Evolutionary conservation across 73 alveolate genomes (phyloP).

Genomic region (Durusdinium trenchii): DNA sequence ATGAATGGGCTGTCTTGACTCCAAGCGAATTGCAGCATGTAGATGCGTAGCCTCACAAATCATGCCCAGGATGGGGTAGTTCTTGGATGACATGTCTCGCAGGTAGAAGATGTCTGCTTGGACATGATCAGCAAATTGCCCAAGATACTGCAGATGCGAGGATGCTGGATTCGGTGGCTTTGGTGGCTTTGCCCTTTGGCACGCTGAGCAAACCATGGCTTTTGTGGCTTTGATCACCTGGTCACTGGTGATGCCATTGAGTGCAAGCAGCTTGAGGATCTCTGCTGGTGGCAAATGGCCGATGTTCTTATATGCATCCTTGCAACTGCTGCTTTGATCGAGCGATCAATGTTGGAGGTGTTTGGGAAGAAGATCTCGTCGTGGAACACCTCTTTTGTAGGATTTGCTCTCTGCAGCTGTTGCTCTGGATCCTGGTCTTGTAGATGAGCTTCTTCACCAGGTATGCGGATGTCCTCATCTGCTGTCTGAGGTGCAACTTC

Average conservation of each 20-base stretch:
- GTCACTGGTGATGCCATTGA: background rate
- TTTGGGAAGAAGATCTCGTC: background rate
- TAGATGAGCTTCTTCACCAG: background rate
- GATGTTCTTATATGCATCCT: background rate
- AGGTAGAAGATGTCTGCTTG: conserved; percentile 7
- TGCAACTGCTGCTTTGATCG: background rate
- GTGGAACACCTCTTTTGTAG: background rate
- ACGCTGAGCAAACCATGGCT: background rate
- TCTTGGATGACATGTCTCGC: background rate
- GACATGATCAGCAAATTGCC: background rate
- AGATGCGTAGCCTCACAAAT: background rate
- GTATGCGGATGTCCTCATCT: background rate
- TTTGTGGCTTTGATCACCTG: too few species aligned
- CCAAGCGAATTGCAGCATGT: background rate
- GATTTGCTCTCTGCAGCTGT: background rate
- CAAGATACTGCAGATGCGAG: background rate
- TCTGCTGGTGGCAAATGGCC: background rate
- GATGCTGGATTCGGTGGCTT: background rate
- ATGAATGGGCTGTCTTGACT: background rate
- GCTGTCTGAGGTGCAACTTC: too few species aligned
- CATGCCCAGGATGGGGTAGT: background rate
- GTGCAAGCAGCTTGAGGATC: background rate
- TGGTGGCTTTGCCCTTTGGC: background rate
- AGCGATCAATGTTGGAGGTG: background rate
- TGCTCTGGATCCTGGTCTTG: too few species aligned